Conservation (phyloP, 495 filamentous ascomycete species). For the Staphylotrichum longicolle region DNA sequence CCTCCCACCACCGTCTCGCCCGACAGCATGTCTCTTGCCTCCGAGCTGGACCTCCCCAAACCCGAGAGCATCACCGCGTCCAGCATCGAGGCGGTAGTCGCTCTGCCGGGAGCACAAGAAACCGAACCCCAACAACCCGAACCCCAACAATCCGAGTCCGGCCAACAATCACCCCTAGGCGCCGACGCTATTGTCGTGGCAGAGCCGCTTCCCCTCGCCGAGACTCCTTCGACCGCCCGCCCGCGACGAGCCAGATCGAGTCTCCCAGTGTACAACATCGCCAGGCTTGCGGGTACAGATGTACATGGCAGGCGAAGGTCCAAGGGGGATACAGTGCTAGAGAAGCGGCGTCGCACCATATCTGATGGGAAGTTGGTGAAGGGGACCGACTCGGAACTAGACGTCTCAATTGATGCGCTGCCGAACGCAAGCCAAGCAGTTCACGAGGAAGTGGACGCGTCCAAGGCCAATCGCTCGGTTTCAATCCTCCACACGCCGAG, state of each 20-base stretch:
- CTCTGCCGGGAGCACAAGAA: constrained; percentile 13
- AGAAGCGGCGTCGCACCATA: constrained; percentile 43
- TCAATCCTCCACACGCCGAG: constrained; percentile 33
- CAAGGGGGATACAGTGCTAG: constrained; percentile 39
- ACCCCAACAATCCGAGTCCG: constrained; percentile 22
- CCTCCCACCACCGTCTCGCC: constrained; percentile 47
- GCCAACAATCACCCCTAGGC: constrained; percentile 31
- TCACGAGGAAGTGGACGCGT: constrained; percentile 29
- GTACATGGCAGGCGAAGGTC: constrained; percentile 42
- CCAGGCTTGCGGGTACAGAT: constrained; percentile 49
- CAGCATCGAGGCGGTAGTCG: constrained; percentile 26
- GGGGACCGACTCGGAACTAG: constrained; percentile 23
- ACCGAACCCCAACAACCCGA: constrained; percentile 17
- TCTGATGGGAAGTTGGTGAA: constrained; percentile 37
- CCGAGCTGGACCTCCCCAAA: constrained; percentile 35
- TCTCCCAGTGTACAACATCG: constrained; percentile 55
- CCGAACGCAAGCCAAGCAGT: constrained; percentile 28
- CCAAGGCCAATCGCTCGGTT: background rate
- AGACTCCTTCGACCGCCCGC: constrained; percentile 31
- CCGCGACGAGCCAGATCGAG: constrained; percentile 47
- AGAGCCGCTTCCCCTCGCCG: constrained; percentile 18
- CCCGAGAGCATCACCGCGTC: constrained; percentile 21
- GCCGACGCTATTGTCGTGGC: constrained; percentile 42
- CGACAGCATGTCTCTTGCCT: constrained; percentile 47
- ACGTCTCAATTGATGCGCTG: constrained; percentile 19